These are phyloP conservation scores for Andrographis paniculata DNA, from an alignment of 305 asterid species.

Conservation along the genomic window DNA sequence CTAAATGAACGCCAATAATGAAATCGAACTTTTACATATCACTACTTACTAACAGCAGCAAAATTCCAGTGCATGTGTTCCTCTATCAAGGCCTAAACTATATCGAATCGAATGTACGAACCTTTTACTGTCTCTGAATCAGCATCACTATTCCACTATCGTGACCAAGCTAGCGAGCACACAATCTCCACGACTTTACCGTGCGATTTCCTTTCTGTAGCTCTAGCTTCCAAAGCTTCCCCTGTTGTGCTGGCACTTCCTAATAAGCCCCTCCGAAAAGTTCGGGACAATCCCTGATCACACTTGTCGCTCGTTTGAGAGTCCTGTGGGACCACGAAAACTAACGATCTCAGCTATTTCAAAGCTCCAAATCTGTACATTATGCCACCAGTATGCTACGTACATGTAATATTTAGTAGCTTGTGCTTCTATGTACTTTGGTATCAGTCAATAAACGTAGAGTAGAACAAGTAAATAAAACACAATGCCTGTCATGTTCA, in stretches of 20 bases:
- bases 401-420: slow-evolving; percentile 3
- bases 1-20: not conserved
- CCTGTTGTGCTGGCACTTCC: slow-evolving; percentile 21
- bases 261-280: slow-evolving; percentile 29
- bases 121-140: slow-evolving; percentile 5
- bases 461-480: slow-evolving; percentile 12
- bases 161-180: not conserved
- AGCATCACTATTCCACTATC: slow-evolving; percentile 6
- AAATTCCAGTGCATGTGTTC: too few species aligned
- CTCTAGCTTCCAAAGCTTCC: slow-evolving; percentile 8
- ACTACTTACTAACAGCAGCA: not conserved
- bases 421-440: slow-evolving; percentile 11
- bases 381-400: not conserved
- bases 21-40: too few species aligned
- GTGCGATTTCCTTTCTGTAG: not conserved
- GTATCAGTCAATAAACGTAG: slow-evolving; percentile 4
- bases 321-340: slow-evolving; percentile 1
- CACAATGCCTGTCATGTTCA: slow-evolving; percentile 32
- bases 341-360: not conserved
- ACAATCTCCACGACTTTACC: not conserved
- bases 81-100: not conserved
- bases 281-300: slow-evolving; percentile 16
- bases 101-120: not conserved
- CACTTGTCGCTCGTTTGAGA: slow-evolving; percentile 16
- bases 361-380: not conserved